Base-by-base conservation (phyloP, 352 stramenopile species). In the Globisporangium parvum region DNA sequence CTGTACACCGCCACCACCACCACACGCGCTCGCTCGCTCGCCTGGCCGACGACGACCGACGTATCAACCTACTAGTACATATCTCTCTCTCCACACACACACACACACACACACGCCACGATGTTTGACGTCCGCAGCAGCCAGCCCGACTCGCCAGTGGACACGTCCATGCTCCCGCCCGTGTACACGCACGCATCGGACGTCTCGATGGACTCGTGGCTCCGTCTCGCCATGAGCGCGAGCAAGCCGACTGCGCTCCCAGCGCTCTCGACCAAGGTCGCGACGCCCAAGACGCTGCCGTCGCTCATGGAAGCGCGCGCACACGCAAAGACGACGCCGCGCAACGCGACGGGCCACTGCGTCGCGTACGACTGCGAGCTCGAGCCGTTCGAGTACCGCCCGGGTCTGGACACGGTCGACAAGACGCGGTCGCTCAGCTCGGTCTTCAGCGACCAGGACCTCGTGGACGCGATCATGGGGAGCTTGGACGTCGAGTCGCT, bases 381-480 rank as follows among this genome's bases (percentile, higher is more conserved):
- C 31, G 77, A 91, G 60, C 80, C 80, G 0, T 87, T 91, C 53
- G 76, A 85, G 57, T 88, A 82, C 69, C 69, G 66, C 15, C 63
- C 73, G 3, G 26, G 17, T 26, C 11, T 60, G 52, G 33, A 62
- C 55, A 14, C 64, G 57, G 3, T 65, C 42, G 39, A 69, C 44
- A 44, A 61, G 61, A 37, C 71, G 31, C 75, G 71, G 47, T 83
- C 79, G 37, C 75, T 89, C 62, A 83, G 66, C 63, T 89, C 78
- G 24, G 77, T 91, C 47, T 91, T 91, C 55, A 77, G 76, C 24
- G 81, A 91, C 58, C 71, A 82, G 53, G 81, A 88, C 33, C 73
- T 91, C 39, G 74, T 89, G 26, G 80, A 91, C 66, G 77, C 81
- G 52, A 89, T 91, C 66, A 87, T 91, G 75, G 75, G 58, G 50